phyloP scores from a whole-genome alignment of 1,284 basidiomycete species.

The Malassezia equina region DNA sequence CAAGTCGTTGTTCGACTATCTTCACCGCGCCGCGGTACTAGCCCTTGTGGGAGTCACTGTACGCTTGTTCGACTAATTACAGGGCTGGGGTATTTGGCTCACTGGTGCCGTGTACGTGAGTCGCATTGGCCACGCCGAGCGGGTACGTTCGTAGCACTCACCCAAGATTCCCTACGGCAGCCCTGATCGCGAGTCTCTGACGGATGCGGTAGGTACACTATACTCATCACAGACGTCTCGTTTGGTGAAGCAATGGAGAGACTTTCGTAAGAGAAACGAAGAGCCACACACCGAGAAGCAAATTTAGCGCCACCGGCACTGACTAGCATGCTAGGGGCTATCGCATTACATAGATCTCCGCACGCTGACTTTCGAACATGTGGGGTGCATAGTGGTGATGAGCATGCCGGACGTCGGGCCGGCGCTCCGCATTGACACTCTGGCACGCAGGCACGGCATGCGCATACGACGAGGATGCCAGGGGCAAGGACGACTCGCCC shows the following conservation, averaged over 20 bases:
- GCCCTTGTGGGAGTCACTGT: constrained; percentile 8
- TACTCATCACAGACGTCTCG: constrained; percentile 2
- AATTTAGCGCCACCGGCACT: not conserved
- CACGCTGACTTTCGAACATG: not conserved
- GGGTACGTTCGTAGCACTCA: constrained; percentile 10
- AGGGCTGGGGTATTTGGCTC: constrained; percentile 18
- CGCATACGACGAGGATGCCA: not conserved
- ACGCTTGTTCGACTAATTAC: not conserved
- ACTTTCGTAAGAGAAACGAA: not conserved
- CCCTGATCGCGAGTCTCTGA: constrained; percentile 1
- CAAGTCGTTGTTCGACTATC: constrained; percentile 8
- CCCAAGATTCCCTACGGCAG: constrained; percentile 7
- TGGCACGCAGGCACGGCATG: not conserved
- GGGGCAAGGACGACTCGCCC: not conserved
- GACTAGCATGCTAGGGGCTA: not conserved
- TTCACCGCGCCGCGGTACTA: constrained; percentile 11
- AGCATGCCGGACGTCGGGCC: not conserved
- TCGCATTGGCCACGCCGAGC: constrained; percentile 12
- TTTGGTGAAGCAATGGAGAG: not conserved
- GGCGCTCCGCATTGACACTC: not conserved
- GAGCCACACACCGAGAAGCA: not conserved
- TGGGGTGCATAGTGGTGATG: not conserved
- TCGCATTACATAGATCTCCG: not conserved
- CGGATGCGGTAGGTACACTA: constrained; percentile 8
- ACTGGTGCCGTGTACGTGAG: constrained; percentile 17